Evolutionary conservation across 2,329 filamentous ascomycete species (phyloP).

Genomic region (Penicillium sp.): DNA sequence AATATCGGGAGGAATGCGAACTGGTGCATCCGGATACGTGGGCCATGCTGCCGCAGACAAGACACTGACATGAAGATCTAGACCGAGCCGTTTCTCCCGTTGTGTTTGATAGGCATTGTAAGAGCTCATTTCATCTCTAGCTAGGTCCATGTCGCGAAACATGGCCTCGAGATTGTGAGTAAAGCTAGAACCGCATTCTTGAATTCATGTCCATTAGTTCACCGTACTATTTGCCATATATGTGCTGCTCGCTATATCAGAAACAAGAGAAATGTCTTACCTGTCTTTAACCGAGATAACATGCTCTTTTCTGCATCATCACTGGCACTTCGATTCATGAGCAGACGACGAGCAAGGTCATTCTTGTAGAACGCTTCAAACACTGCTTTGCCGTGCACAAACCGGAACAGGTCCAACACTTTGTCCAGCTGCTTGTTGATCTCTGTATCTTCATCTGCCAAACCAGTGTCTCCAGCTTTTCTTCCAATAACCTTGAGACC

Average conservation of each 20-base stretch:
- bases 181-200: conserved; percentile 86
- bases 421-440: conserved; percentile 89
- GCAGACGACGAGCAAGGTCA: conserved; percentile 79
- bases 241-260: neutral
- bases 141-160: conserved; percentile 97
- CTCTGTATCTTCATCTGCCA: conserved; percentile 85
- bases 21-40: conserved; percentile 71
- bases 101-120: conserved; percentile 69
- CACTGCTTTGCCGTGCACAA: conserved; percentile 94
- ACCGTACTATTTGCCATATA: too few relatives aligned
- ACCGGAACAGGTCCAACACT: conserved; percentile 89
- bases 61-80: conserved; percentile 83
- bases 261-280: conserved; percentile 29
- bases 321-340: conserved; percentile 90
- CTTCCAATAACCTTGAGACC: conserved; percentile 67
- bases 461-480: conserved; percentile 49
- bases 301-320: conserved; percentile 95
- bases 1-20: conserved; percentile 73
- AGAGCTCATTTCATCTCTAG: conserved; percentile 84
- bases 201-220: neutral
- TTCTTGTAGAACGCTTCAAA: conserved; percentile 99
- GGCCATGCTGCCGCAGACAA: conserved; percentile 93
- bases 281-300: conserved; percentile 80
- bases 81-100: conserved; percentile 52
- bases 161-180: conserved; percentile 98